Percentiles rank a stretch among this genome's conserved stretches.
Conservation (phyloP, 441 rosid genomes). For the Francoa sonchifolia region DNA sequence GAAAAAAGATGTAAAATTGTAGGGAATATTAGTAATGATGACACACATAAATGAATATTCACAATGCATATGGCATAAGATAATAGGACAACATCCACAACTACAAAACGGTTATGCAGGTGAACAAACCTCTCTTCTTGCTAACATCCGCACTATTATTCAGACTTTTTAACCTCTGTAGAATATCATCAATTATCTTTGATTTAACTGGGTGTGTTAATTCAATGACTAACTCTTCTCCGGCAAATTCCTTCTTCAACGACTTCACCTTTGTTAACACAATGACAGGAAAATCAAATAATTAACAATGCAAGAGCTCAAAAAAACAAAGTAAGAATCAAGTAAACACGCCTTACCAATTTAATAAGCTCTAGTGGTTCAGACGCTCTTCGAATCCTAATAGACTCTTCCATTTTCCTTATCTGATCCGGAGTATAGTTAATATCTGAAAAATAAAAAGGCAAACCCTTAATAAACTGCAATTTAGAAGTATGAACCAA, state of each 20-base stretch:
- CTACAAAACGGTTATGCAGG: too few species aligned
- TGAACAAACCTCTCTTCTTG: conserved; percentile 49
- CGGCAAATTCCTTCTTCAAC: conserved; percentile 34
- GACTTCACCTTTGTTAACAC: conserved; percentile 43
- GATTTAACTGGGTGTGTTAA: conserved; percentile 41
- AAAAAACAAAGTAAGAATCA: not conserved
- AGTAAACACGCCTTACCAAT: conserved; percentile 29
- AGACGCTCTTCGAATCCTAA: conserved; percentile 64
- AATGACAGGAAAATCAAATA: conserved; percentile 9
- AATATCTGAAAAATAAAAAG: conserved; percentile 27
- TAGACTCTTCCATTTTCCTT: conserved; percentile 78
- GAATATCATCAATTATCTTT: conserved; percentile 56
- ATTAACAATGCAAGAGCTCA: not conserved
- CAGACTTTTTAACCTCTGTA: conserved; percentile 44
- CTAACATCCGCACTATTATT: conserved; percentile 29
- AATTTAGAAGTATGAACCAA: too few species aligned
- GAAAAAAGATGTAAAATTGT: too few species aligned
- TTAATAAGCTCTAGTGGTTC: conserved; percentile 47
- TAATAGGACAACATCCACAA: too few species aligned
- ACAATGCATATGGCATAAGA: too few species aligned
- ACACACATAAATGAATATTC: too few species aligned
- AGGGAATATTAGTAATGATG: too few species aligned
- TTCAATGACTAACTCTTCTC: conserved; percentile 25
- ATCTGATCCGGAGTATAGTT: conserved; percentile 73
- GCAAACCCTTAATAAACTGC: conserved; percentile 1